Conservation (phyloP, 768 basidiomycete genomes). For the Boletus pseudo-olivaceus region DNA sequence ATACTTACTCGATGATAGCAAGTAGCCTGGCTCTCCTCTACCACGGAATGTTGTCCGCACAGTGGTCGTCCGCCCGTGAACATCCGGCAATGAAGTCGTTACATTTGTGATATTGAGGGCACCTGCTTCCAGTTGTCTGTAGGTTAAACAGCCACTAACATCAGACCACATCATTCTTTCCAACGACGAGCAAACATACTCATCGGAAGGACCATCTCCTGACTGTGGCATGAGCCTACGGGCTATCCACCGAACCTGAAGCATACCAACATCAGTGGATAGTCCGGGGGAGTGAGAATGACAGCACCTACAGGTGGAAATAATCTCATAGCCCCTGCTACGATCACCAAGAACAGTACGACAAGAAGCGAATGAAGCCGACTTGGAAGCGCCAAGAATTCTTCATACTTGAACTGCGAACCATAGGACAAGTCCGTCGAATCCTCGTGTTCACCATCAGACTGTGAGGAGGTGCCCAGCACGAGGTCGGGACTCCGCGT, state of each 20-base stretch:
- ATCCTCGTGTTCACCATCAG: slow-evolving; percentile 15
- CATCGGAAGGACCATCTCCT: slow-evolving; percentile 61
- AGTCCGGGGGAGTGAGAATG: not conserved
- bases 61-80: slow-evolving; percentile 35
- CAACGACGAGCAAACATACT: slow-evolving; percentile 38
- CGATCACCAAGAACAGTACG: slow-evolving; percentile 31
- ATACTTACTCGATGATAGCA: slow-evolving; percentile 9
- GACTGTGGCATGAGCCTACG: slow-evolving; percentile 49
- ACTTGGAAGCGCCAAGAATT: slow-evolving; percentile 50
- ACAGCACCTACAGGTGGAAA: slow-evolving; percentile 36
- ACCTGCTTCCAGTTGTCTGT: slow-evolving; percentile 58
- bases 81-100: slow-evolving; percentile 53
- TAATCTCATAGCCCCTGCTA: slow-evolving; percentile 27
- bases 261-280: not conserved
- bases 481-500: slow-evolving; percentile 16
- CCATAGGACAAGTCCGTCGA: slow-evolving; percentile 49
- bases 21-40: slow-evolving; percentile 76
- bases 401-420: slow-evolving; percentile 69
- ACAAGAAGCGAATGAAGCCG: slow-evolving; percentile 39
- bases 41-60: slow-evolving; percentile 63
- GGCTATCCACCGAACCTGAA: slow-evolving; percentile 50
- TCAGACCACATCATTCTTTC: slow-evolving; percentile 1
- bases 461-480: slow-evolving; percentile 11
- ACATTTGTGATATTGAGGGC: slow-evolving; percentile 65
- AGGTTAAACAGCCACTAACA: not conserved